Base-by-base conservation (phyloP, 495 filamentous ascomycete genomes). In the Hypoxylon trugodes region DNA sequence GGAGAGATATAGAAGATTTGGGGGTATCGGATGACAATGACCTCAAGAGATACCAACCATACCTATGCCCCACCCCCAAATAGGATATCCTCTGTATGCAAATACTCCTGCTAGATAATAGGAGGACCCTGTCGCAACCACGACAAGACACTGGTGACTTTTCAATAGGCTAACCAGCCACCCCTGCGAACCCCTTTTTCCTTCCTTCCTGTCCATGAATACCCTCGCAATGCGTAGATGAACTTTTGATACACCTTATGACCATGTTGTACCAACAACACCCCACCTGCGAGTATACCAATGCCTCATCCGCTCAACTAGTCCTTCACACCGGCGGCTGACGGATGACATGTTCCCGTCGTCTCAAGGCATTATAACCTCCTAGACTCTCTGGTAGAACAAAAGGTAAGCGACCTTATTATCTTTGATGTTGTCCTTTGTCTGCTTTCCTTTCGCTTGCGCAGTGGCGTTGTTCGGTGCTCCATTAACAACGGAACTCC, bases 391-490 rank as follows among this genome's bases (percentile, higher is more conserved):
- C 78, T 97, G 88, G 73, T 98, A 98, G 76, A 98, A 96, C 72
- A 98, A 76, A 59, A 98, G 84, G 76, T 98, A 98, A 10, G 95
- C 95, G 49, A 96, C 93, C 79, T 96, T 96, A 79, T 91, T 96
- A 71, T 97, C 96, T 75, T 89, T 92, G 61, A 90, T 81, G 22
- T 84, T 87, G 64, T 88, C 89, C 73, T 87, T 90, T 12, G 86
- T 84, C 67, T 82, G 80, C 68, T 89, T 89, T 8, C 81, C 82
- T 53, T 74, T 86, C 45, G 78, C 69, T 12, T 54, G 58, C 4
- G 36, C 3, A 8, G 51, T 43, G n/a, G 66, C n/a, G n/a, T n/a
- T 47, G 42, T 69, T 65, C 6, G 73, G 22, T 15, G 70, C 49
- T 9, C 89, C 89, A 56, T 90, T 92, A 28, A 82, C 82, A 15